These are phyloP conservation scores for Akanthomyces lecanii DNA, from an alignment of 2,329 filamentous ascomycete species.

Conservation along the genomic window DNA sequence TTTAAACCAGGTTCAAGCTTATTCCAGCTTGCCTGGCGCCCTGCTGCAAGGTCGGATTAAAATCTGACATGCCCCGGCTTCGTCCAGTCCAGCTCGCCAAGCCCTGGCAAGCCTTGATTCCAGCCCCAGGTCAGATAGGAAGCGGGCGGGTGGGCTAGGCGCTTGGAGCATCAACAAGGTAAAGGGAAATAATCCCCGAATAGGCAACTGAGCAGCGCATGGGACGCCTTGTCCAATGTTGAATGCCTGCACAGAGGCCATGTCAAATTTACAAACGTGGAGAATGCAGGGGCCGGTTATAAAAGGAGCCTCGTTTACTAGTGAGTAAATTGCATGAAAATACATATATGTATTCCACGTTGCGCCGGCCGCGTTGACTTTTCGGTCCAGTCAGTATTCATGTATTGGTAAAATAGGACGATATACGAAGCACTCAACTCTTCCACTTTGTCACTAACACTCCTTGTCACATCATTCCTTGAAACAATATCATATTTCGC, in stretches of 20 bases:
- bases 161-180: neutral
- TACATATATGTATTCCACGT: neutral
- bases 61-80: constrained; percentile 7
- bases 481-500: too few species aligned
- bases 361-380: neutral
- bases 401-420: neutral
- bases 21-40: neutral
- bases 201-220: constrained; percentile 1
- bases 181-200: neutral
- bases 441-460: neutral
- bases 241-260: too few species aligned
- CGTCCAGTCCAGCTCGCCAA: neutral
- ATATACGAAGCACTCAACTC: neutral
- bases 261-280: constrained; percentile 7
- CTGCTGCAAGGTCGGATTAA: neutral
- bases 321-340: neutral
- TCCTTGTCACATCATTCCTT: neutral
- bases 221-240: neutral
- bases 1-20: constrained; percentile 3
- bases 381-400: neutral
- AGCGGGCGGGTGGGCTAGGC: too few species aligned
- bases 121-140: neutral
- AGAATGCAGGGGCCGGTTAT: neutral
- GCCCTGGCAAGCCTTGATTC: neutral
- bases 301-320: neutral